phyloP scores from a whole-genome alignment of 1,284 basidiomycete genomes.

The Vanrija sp. region DNA sequence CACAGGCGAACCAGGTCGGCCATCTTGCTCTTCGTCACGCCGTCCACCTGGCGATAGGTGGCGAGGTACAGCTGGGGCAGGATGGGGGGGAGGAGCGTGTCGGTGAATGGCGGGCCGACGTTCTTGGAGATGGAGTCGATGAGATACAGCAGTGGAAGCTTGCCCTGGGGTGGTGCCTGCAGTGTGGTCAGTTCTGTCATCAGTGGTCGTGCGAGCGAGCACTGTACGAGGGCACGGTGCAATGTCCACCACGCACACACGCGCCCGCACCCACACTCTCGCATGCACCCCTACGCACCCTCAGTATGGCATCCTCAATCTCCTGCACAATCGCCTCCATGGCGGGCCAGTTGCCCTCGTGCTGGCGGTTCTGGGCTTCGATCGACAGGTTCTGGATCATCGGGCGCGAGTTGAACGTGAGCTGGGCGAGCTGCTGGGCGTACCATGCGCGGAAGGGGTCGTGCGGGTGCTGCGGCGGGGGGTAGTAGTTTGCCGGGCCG shows the following conservation, averaged over 20 bases:
- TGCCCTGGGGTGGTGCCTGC: slow-evolving; percentile 85
- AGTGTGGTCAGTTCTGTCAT: slow-evolving; percentile 8
- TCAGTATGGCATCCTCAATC: slow-evolving; percentile 78
- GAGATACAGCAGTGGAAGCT: slow-evolving; percentile 90
- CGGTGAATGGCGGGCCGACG: slow-evolving; percentile 82
- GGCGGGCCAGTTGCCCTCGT: slow-evolving; percentile 61
- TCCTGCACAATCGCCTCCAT: slow-evolving; percentile 81
- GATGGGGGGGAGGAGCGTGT: slow-evolving; percentile 65
- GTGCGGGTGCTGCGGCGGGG: slow-evolving; percentile 12
- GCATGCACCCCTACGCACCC: slow-evolving; percentile 41
- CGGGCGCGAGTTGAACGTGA: slow-evolving; percentile 93
- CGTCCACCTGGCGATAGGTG: slow-evolving; percentile 79
- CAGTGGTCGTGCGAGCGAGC: background rate
- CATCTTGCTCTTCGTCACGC: slow-evolving; percentile 80
- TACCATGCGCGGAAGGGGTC: slow-evolving; percentile 57
- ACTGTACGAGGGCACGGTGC: background rate
- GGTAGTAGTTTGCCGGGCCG: background rate
- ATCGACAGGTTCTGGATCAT: slow-evolving; percentile 94
- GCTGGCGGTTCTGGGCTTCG: slow-evolving; percentile 71
- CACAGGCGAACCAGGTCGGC: slow-evolving; percentile 92
- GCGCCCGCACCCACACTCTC: background rate
- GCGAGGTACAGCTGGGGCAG: slow-evolving; percentile 75
- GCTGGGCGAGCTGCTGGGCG: slow-evolving; percentile 67
- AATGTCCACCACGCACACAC: background rate
- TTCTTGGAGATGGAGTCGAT: slow-evolving; percentile 97